A percentile compares a stretch with the other conserved stretches of the same genome.
These are phyloP conservation scores for Penicillium sclerotigenum DNA, from an alignment of 2,329 filamentous ascomycete species.

Conservation along the genomic window DNA sequence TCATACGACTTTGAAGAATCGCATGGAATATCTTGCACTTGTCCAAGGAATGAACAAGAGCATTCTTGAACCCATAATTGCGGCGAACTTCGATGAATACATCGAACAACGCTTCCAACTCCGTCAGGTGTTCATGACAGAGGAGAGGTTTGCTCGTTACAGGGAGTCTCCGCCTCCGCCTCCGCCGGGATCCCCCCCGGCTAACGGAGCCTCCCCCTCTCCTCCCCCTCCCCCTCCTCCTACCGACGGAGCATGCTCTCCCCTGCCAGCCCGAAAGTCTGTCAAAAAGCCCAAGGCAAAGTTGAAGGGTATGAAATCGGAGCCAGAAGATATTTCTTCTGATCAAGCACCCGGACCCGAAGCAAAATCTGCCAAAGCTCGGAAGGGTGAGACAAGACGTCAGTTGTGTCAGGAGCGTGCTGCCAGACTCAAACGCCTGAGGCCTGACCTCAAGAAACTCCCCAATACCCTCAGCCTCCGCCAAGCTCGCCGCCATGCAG, in stretches of 20 bases:
- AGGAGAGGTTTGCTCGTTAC: conserved; percentile 35
- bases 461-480: conserved; percentile 29
- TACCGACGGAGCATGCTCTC: background rate
- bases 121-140: conserved; percentile 49
- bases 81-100: conserved; percentile 76
- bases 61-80: conserved; percentile 69
- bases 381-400: conserved; percentile 28
- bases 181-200: conserved; percentile 9
- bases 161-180: conserved; percentile 25
- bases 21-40: conserved; percentile 48
- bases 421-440: conserved; percentile 27
- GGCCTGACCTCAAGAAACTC: conserved; percentile 27
- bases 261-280: background rate
- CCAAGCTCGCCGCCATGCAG: conserved; percentile 30
- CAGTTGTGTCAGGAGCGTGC: conserved; percentile 31
- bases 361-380: conserved; percentile 13
- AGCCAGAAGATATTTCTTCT: conserved; percentile 5
- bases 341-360: conserved; percentile 6
- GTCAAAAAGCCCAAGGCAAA: background rate
- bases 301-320: background rate
- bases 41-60: conserved; percentile 40
- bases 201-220: conserved; percentile 10
- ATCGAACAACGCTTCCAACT: conserved; percentile 65
- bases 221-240: conserved; percentile 11
- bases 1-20: conserved; percentile 54